Conservation (phyloP, 352 stramenopile species). For the Phytopythium cucurbitacearum region DNA sequence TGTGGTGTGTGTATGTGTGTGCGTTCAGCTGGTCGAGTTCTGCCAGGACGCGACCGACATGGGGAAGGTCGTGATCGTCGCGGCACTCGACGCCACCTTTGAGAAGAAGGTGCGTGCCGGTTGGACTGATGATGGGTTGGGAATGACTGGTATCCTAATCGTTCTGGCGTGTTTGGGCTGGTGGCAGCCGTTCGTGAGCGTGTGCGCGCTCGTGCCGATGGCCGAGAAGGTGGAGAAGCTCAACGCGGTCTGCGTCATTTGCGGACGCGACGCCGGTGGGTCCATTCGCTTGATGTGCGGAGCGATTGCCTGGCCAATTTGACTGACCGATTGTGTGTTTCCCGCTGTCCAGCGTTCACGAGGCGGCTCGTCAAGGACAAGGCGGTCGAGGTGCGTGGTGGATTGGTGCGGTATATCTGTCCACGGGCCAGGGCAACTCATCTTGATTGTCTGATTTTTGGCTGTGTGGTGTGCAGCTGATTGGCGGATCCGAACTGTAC, state of each 20-base stretch:
- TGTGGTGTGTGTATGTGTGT: constrained; percentile 3
- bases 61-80: constrained; percentile 80
- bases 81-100: constrained; percentile 70
- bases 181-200: constrained; percentile 59
- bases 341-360: constrained; percentile 48
- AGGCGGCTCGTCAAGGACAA: constrained; percentile 62
- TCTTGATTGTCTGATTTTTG: background rate
- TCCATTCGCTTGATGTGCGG: background rate
- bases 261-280: constrained; percentile 61
- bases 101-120: constrained; percentile 47
- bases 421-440: background rate
- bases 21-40: constrained; percentile 62
- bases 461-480: constrained; percentile 34
- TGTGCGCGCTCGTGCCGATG: constrained; percentile 66
- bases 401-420: too few species aligned
- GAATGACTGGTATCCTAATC: background rate
- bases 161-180: background rate
- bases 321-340: background rate
- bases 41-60: constrained; percentile 60
- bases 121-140: background rate
- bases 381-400: constrained; percentile 50
- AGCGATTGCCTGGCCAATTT: too few species aligned
- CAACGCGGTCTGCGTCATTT: constrained; percentile 80
- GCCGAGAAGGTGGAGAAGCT: constrained; percentile 82
- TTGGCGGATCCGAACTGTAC: constrained; percentile 76